Evolutionary conservation across 169 alveolate species (phyloP), one percentile per base, ranked within the genome.

Genomic region (Besnoitia besnoiti): DNA sequence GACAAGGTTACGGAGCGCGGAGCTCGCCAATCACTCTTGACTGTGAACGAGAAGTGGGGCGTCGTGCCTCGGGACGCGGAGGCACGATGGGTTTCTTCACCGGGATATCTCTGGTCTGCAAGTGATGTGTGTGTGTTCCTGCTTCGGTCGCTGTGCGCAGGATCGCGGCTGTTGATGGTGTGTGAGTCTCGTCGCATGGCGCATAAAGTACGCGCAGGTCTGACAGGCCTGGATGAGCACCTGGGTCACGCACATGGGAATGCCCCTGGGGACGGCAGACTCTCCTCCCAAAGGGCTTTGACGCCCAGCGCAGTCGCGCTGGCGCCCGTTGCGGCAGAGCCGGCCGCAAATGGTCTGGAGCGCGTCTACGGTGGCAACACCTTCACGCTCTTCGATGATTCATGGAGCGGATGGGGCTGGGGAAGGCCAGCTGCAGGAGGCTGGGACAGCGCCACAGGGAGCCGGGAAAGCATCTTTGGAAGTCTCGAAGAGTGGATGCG

Each of bases 181-280:
- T 67, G 80, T n/a, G 80, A 67, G 80, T 67, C 80, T 2, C 80
- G 80, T n/a, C 80, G 80, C 4, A 35, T 67, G 80, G 80, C 80
- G 80, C 47, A 35, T 42, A 30, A 35, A 5, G 42, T 67, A 2
- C 80, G 80, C 39, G 40, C 80, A n/a, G 80, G 80, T 30, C n/a
- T 67, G n/a, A n/a, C 80, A 16, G 19, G 44, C 80, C n/a, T 30
- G 10, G 80, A n/a, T 42, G 80, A 67, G 19, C 47, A 30, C 44
- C 80, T 67, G 10, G 80, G 46, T 2, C 12, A 2, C 19, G 14
- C 44, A 67, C 47, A 33, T 21, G 44, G 44, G 44, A 16, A 37
- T 35, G 42, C 42, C 80, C 19, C 47, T 2, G 80, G 33, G 24
- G 24, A 55, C 67, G 24, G 67, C 24, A 21, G 67, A n/a, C 12